Evolutionary conservation across 106 monocot genomes (phyloP), one percentile per base, ranked within the genome.

Genomic region (Ottelia alismoides): DNA sequence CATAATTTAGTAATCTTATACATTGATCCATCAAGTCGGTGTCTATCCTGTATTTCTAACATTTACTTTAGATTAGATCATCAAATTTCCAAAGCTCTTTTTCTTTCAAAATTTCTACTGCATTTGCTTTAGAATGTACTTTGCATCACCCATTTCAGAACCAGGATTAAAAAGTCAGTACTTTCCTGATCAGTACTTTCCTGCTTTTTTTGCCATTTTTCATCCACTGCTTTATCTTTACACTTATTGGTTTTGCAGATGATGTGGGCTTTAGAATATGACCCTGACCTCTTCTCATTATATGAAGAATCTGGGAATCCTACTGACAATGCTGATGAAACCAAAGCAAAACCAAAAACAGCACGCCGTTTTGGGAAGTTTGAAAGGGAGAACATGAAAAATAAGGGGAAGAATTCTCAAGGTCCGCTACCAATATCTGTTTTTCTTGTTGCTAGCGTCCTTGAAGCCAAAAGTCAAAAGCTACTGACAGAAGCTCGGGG

Each of bases 211-310:
- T n/a, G n/a, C n/a, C n/a, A n/a, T n/a, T n/a, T n/a, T n/a, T n/a
- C n/a, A n/a, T n/a, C n/a, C n/a, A n/a, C n/a, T n/a, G n/a, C n/a
- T n/a, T n/a, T n/a, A n/a, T n/a, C n/a, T n/a, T n/a, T n/a, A n/a
- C n/a, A n/a, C n/a, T n/a, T n/a, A n/a, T n/a, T n/a, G n/a, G n/a
- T 26, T 62, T 12, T 48, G 53, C 82, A 87, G 92, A 92, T 92
- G 87, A 92, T 92, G 92, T 92, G 92, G 92, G 92, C 87, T 69
- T 62, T 92, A 45, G 92, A 92, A 61, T 92, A 87, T 49, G 76
- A 87, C 45, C 92, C 92, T 48, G 79, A 83, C 24, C 22, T 74
- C 26, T 92, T 72, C 67, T 60, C 65, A 52, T 27, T 76, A 52
- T 81, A 91, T 66, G 83, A 92, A 72, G 87, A 82, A 3, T 66